These are phyloP conservation scores for Ciborinia camelliae DNA, from an alignment of 2,329 filamentous ascomycete genomes.

Conservation along the genomic window DNA sequence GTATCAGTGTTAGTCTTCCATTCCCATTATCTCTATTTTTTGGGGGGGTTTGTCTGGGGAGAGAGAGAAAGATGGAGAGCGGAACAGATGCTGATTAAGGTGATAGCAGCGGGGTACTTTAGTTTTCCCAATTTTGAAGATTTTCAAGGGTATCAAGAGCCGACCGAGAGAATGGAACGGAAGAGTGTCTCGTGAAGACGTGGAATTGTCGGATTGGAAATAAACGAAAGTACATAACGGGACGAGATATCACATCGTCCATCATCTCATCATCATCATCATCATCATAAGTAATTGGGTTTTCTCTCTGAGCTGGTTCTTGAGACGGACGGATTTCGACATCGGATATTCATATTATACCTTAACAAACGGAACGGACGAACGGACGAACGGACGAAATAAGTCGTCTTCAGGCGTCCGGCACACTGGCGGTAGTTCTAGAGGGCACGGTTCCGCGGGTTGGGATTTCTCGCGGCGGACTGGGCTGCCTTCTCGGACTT, in stretches of 20 bases:
- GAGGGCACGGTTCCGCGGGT: neutral
- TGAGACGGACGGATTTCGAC: slow-evolving; percentile 6
- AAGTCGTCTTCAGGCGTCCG: slow-evolving; percentile 4
- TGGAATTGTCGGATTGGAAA: neutral
- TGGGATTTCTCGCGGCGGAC: neutral
- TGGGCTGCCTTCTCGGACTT: neutral
- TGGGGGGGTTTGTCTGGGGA: neutral
- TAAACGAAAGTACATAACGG: neutral
- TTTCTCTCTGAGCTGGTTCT: slow-evolving; percentile 9
- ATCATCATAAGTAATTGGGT: slow-evolving; percentile 14
- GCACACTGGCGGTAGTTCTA: slow-evolving; percentile 8
- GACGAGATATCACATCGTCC: neutral
- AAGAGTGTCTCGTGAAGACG: slow-evolving; percentile 11
- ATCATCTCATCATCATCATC: too few species aligned
- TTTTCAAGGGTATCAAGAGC: slow-evolving; percentile 52
- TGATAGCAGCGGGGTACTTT: slow-evolving; percentile 55
- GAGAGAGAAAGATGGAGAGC: neutral
- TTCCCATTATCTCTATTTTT: neutral
- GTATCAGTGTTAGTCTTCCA: slow-evolving; percentile 16
- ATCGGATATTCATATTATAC: slow-evolving; percentile 16
- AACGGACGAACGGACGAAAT: slow-evolving; percentile 2
- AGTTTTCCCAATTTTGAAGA: slow-evolving; percentile 73
- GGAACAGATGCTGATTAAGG: slow-evolving; percentile 18
- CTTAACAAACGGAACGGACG: neutral
- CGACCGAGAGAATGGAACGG: slow-evolving; percentile 31